A percentile compares a stretch with the other conserved stretches of the same genome.
Evolutionary conservation across 2,329 filamentous ascomycete genomes (phyloP).

Genomic region (Tetracladium maxilliforme): DNA sequence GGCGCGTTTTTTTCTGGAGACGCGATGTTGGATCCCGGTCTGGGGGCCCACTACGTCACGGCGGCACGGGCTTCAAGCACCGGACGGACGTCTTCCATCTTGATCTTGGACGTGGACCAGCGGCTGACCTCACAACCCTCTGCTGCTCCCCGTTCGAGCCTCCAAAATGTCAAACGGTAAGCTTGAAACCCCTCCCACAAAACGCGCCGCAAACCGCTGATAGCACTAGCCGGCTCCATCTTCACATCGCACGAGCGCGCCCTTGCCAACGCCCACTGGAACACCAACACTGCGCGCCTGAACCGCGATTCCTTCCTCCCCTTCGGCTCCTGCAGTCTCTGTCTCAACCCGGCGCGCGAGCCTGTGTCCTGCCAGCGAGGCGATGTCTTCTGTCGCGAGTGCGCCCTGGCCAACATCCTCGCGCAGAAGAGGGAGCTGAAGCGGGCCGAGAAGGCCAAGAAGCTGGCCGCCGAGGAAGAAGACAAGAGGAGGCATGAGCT

Average conservation of each 20-base stretch:
- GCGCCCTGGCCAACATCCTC: conserved; percentile 80
- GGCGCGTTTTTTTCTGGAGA: too few species aligned
- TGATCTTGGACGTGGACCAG: too few species aligned
- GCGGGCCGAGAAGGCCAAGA: conserved; percentile 52
- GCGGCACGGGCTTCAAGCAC: too few species aligned
- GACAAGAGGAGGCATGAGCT: too few species aligned
- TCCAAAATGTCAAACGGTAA: conserved; percentile 34
- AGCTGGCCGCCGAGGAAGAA: conserved; percentile 43
- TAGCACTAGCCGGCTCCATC: conserved; percentile 54
- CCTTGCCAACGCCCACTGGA: conserved; percentile 71
- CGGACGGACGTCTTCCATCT: too few species aligned
- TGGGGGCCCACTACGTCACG: too few species aligned
- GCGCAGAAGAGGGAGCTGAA: conserved; percentile 87
- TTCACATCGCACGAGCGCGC: conserved; percentile 87
- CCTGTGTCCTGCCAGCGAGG: conserved; percentile 75
- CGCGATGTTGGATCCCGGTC: too few species aligned
- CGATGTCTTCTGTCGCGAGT: conserved; percentile 92
- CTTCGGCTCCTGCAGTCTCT: conserved; percentile 80
- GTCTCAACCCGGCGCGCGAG: conserved; percentile 64
- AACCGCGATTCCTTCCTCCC: conserved; percentile 83
- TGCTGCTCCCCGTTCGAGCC: not conserved
- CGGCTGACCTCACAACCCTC: too few species aligned
- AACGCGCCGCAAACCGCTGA: conserved; percentile 3
- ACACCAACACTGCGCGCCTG: conserved; percentile 67
- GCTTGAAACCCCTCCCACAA: conserved; percentile 4